Evolutionary conservation across 2,329 filamentous ascomycete genomes (phyloP), one percentile per base, ranked within the genome.

Genomic region (Aphanocladium album): DNA sequence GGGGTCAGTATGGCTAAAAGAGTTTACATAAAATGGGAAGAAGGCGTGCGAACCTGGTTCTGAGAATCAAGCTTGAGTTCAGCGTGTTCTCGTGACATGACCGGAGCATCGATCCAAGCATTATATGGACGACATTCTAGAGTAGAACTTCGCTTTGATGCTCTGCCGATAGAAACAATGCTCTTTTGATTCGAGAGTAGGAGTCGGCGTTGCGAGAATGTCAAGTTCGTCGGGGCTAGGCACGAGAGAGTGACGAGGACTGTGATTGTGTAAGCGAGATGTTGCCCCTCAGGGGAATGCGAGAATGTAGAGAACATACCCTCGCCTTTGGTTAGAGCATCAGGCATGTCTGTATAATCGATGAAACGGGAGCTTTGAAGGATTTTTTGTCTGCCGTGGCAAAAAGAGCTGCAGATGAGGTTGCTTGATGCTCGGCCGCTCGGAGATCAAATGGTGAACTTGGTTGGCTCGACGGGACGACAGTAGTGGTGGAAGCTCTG

Each of bases 41-140:
- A 51, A 25, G n/a, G 47, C 21, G 21, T 33, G 60, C 73, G 61
- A 72, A 83, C 83, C 70, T 79, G 76, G 7, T 70, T 67, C 2
- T 77, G 70, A 11, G 76, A 66, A 53, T 81, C 73, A 5, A 80
- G 75, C 17, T 68, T 65, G 5, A 88, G 68, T 47, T 81, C 73
- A 17, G 88, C 89, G 72, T 91, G 89, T 12, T 83, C 71, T 49
- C 89, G 80, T 25, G 88, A 90, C 78, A 91, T 88, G 39, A 91
- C 88, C 0, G 88, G 84, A 60, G 84, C 88, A 64, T 90, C 83
- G 62, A 90, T 88, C 79, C 80, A 90, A 17, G 79, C 84, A 71
- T 91, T 91, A 65, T 81, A 72, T 5, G 66, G 63, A 41, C 62
- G 73, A 69, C 66, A 77, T 70, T 65, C 65, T 9, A 74, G 67